Percentiles rank a stretch among this genome's conserved stretches.
Conservation (phyloP, 805 yeast species). For the Candida namnaoensis region DNA sequence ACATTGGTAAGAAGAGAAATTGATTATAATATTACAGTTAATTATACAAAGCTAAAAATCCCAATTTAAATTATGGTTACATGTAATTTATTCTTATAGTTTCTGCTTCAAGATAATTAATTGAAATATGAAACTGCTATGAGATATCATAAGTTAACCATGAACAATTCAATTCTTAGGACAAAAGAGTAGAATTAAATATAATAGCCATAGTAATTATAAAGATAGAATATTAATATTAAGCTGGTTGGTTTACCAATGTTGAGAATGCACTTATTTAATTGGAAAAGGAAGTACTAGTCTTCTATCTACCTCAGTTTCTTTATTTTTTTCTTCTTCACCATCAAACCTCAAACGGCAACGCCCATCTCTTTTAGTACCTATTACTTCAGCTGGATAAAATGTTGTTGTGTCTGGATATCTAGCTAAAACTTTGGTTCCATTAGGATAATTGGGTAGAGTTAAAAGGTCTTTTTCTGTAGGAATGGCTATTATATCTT, state of each 20-base stretch:
- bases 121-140: no score
- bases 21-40: no score
- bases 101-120: no score
- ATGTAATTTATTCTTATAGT: no score
- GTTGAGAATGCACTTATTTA: conserved; percentile 3
- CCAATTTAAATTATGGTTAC: no score
- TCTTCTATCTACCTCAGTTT: conserved; percentile 84
- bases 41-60: no score
- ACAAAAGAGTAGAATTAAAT: not conserved
- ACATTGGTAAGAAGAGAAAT: no score
- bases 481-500: conserved; percentile 72
- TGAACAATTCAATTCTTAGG: no score
- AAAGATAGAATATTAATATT: not conserved
- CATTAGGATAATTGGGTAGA: conserved; percentile 54
- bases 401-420: conserved; percentile 98
- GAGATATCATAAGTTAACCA: no score
- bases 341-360: conserved; percentile 87
- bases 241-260: no score
- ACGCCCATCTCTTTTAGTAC: conserved; percentile 61
- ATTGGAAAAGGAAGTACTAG: conserved; percentile 72
- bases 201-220: not conserved
- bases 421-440: conserved; percentile 80
- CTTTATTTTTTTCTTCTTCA: conserved; percentile 93
- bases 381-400: conserved; percentile 87
- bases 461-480: conserved; percentile 32